These are phyloP conservation scores for Isatis tinctoria DNA, from an alignment of 345 rosid species.

Conservation along the genomic window DNA sequence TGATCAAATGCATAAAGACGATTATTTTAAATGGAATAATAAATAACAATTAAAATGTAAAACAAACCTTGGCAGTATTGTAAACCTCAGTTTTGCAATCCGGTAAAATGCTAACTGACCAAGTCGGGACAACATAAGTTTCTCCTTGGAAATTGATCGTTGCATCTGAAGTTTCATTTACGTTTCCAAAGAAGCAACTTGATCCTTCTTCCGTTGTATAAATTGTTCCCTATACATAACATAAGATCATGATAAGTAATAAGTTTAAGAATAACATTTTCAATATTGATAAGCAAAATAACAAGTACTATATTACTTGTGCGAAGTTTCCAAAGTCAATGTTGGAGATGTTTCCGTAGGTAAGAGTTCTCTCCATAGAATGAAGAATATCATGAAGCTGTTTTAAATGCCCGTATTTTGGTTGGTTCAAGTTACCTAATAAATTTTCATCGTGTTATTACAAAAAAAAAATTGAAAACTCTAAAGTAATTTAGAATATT, in stretches of 20 bases:
- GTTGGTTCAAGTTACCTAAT: constrained; percentile 63
- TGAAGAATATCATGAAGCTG: constrained; percentile 54
- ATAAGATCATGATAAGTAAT: not conserved
- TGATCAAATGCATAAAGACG: not conserved
- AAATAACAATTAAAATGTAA: not conserved
- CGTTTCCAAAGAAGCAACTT: constrained; percentile 54
- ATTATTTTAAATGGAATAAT: not conserved
- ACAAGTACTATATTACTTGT: constrained; percentile 24
- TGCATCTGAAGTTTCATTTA: constrained; percentile 39
- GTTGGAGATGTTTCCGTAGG: constrained; percentile 42
- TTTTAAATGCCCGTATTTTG: constrained; percentile 74
- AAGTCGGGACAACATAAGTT: constrained; percentile 41
- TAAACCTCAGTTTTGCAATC: constrained; percentile 46
- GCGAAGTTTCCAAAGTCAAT: constrained; percentile 38
- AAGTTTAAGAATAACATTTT: not conserved
- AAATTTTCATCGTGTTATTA: not conserved
- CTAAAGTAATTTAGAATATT: not conserved
- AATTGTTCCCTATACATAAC: constrained; percentile 41
- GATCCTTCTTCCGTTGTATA: constrained; percentile 40
- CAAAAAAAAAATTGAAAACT: not conserved
- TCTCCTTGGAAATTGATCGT: constrained; percentile 39
- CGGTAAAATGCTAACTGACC: constrained; percentile 64
- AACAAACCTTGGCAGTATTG: constrained; percentile 50
- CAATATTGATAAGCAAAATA: not conserved
- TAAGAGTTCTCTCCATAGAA: constrained; percentile 48